A percentile compares a stretch with the other conserved stretches of the same genome.
Evolutionary conservation across 2,329 filamentous ascomycete genomes (phyloP).

Genomic region (Cercospora canescens): DNA sequence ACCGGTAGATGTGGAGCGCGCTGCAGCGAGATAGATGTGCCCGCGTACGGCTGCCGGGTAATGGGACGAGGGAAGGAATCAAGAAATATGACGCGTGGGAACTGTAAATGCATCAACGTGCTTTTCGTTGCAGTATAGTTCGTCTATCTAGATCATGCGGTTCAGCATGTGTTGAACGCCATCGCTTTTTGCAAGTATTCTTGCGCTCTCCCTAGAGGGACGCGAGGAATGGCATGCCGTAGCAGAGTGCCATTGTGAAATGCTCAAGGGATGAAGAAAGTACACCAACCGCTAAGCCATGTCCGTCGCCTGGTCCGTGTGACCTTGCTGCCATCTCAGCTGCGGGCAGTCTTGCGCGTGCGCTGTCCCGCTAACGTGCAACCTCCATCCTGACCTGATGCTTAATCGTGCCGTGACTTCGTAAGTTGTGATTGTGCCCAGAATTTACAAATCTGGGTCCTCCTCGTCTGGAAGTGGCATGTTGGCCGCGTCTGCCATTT

Average conservation of each 20-base stretch:
- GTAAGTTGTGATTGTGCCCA: conserved; percentile 16
- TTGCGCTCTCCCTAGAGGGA: conserved; percentile 15
- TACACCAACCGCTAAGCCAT: conserved; percentile 30
- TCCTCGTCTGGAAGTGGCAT: conserved; percentile 95
- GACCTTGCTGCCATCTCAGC: conserved; percentile 24
- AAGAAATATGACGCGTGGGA: not conserved
- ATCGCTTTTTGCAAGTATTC: conserved; percentile 26
- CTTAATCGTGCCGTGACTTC: conserved; percentile 24
- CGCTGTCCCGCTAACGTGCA: conserved; percentile 21
- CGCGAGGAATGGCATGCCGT: conserved; percentile 19
- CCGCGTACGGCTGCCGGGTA: not conserved
- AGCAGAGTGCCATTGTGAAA: conserved; percentile 20
- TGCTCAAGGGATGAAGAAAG: conserved; percentile 26
- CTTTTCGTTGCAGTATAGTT: conserved; percentile 30
- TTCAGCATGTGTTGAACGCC: conserved; percentile 27
- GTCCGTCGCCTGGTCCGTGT: conserved; percentile 29
- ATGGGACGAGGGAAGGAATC: not conserved
- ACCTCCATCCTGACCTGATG: conserved; percentile 15
- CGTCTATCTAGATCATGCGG: conserved; percentile 32
- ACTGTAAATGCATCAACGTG: conserved; percentile 13
- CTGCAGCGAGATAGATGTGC: not conserved
- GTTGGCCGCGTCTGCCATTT: conserved; percentile 78
- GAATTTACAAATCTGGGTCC: conserved; percentile 64
- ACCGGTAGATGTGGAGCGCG: not conserved
- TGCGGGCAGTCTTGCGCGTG: conserved; percentile 16